Percentiles rank a stretch among this genome's conserved stretches.
phyloP scores from a whole-genome alignment of 768 basidiomycete genomes.

The Boletellus ananas region DNA sequence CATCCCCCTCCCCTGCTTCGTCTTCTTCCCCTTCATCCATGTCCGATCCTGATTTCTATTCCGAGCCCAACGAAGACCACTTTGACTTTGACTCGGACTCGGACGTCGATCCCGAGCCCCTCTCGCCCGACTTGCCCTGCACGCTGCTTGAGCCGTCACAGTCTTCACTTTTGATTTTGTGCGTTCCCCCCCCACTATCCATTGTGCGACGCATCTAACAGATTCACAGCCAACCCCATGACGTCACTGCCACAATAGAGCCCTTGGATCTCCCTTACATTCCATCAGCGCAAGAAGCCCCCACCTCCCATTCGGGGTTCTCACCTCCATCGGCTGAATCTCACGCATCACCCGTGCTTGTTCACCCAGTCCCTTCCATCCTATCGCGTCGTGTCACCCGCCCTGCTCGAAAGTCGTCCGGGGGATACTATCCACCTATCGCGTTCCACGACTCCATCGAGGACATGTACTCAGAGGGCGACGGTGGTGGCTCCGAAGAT shows the following conservation, averaged over 20 bases:
- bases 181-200: slow-evolving; percentile 2
- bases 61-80: slow-evolving; percentile 24
- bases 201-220: slow-evolving; percentile 14
- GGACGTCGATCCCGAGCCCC: slow-evolving; percentile 25
- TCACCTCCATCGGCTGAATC: not conserved
- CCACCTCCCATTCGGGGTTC: slow-evolving; percentile 4
- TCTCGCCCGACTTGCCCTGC: slow-evolving; percentile 15
- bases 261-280: slow-evolving; percentile 13
- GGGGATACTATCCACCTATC: not conserved
- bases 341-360: not conserved
- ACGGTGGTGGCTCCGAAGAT: slow-evolving; percentile 40
- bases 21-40: slow-evolving; percentile 23
- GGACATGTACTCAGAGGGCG: slow-evolving; percentile 36
- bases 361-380: not conserved
- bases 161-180: slow-evolving; percentile 24
- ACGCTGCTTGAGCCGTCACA: slow-evolving; percentile 4
- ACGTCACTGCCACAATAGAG: not conserved
- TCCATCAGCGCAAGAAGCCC: slow-evolving; percentile 5
- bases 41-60: slow-evolving; percentile 17
- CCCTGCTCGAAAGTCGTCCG: slow-evolving; percentile 5
- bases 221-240: slow-evolving; percentile 16
- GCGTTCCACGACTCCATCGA: slow-evolving; percentile 17
- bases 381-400: slow-evolving; percentile 14
- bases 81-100: slow-evolving; percentile 30
- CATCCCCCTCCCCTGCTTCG: slow-evolving; percentile 27